phyloP scores from a whole-genome alignment of 148 eudicot species.

The Limonium bicolor region DNA sequence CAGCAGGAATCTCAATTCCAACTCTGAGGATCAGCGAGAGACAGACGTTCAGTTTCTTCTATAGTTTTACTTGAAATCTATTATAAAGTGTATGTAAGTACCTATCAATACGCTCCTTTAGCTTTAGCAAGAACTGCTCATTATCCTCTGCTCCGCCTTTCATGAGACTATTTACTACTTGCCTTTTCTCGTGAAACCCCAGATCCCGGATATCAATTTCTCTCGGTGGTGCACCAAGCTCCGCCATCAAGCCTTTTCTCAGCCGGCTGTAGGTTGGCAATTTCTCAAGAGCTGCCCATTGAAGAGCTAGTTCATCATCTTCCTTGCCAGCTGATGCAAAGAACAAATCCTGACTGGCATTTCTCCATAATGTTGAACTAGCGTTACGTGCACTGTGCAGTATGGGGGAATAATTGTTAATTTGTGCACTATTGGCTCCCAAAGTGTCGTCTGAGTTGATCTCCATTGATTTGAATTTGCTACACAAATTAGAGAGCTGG shows the following conservation, averaged over 20 bases:
- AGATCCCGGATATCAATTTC: constrained; percentile 2
- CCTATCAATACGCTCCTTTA: constrained; percentile 4
- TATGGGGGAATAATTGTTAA: no score
- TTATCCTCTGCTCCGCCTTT: constrained; percentile 1
- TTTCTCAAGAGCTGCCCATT: constrained; percentile 6
- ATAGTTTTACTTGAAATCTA: not conserved
- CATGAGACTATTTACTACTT: not conserved
- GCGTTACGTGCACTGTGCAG: not conserved
- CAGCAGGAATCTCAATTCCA: constrained; percentile 11
- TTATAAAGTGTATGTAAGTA: not conserved
- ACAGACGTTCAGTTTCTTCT: not conserved
- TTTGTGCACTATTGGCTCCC: no score
- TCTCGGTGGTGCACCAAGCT: not conserved
- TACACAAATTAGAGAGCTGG: no score
- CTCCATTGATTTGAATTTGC: not conserved
- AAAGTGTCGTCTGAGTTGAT: not conserved
- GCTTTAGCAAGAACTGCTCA: constrained; percentile 4
- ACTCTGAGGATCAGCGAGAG: not conserved
- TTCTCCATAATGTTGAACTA: not conserved
- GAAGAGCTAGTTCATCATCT: constrained; percentile 4
- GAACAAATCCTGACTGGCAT: not conserved
- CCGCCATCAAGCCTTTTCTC: constrained; percentile 3
- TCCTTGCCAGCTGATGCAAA: not conserved
- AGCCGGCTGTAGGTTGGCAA: constrained; percentile 2
- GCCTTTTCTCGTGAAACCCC: not conserved